phyloP scores from a whole-genome alignment of 31 red algal genomes.

The Porphyra umbilicalis region DNA sequence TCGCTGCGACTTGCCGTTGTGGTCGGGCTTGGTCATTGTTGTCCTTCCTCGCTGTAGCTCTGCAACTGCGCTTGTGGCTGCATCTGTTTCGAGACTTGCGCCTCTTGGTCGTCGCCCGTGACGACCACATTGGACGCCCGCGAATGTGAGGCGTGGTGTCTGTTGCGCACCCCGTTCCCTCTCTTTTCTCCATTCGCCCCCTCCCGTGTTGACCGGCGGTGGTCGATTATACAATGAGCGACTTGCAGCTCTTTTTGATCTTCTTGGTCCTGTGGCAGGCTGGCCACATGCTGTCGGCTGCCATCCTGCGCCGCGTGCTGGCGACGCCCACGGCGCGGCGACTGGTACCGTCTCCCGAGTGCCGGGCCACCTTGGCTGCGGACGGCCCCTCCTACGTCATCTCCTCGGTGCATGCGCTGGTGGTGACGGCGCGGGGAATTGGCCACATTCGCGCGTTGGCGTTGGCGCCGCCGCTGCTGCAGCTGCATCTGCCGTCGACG shows the following conservation, averaged over 20 bases:
- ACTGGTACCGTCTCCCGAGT: slow-evolving; percentile 13
- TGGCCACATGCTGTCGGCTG: slow-evolving; percentile 12
- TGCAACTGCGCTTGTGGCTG: too few species aligned
- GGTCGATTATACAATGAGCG: neutral
- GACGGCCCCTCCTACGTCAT: slow-evolving; percentile 40
- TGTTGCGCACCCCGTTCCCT: neutral
- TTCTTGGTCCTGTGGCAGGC: slow-evolving; percentile 19
- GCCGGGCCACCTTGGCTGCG: slow-evolving; percentile 9
- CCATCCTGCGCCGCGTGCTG: slow-evolving; percentile 9
- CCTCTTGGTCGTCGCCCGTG: too few species aligned
- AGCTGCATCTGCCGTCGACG: slow-evolving; percentile 9
- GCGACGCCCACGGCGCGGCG: neutral
- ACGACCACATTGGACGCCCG: too few species aligned
- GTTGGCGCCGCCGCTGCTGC: neutral
- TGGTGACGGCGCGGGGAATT: slow-evolving; percentile 25
- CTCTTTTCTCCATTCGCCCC: neutral
- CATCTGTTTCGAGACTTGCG: too few species aligned
- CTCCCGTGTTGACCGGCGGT: too few species aligned
- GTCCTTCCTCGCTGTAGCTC: too few species aligned
- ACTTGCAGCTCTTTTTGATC: neutral
- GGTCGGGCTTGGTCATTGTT: too few species aligned
- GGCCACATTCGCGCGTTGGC: slow-evolving; percentile 28
- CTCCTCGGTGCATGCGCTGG: slow-evolving; percentile 54
- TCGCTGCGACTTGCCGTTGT: too few species aligned
- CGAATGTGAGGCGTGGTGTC: neutral